phyloP scores from a whole-genome alignment of 2,329 filamentous ascomycete species.

The Phoma sp. region DNA sequence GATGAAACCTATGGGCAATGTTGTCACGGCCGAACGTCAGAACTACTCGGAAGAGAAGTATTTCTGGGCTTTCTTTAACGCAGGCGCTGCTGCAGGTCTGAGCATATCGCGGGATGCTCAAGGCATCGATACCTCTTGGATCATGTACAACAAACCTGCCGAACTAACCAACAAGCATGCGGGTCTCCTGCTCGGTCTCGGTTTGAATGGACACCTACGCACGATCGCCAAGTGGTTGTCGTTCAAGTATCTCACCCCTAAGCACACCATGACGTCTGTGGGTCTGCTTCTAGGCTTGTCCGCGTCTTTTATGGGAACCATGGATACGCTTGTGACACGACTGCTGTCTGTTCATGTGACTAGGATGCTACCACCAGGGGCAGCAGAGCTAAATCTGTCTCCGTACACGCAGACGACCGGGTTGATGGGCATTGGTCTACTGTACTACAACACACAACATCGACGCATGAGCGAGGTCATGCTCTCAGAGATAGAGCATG shows the following conservation, averaged over 20 bases:
- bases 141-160: conserved; percentile 93
- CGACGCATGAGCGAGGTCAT: conserved; percentile 99
- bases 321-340: conserved; percentile 94
- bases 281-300: conserved; percentile 91
- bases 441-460: conserved; percentile 95
- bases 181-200: conserved; percentile 87
- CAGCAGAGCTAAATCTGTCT: conserved; percentile 92
- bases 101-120: conserved; percentile 88
- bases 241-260: conserved; percentile 98
- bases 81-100: conserved; percentile 89
- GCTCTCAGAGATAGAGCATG: conserved; percentile 93
- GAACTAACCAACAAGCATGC: conserved; percentile 97
- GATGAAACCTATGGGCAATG: conserved; percentile 90
- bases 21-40: conserved; percentile 87
- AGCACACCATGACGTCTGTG: conserved; percentile 99
- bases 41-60: conserved; percentile 95
- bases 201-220: conserved; percentile 93
- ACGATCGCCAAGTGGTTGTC: conserved; percentile 96
- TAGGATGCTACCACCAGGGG: conserved; percentile 87
- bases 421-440: conserved; percentile 92
- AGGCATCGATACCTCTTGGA: conserved; percentile 98
- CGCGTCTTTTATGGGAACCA: conserved; percentile 92
- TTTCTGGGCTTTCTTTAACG: conserved; percentile 98
- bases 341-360: conserved; percentile 95
- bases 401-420: conserved; percentile 93